These are phyloP conservation scores for Colletotrichum caudatum DNA, from an alignment of 2,329 filamentous ascomycete species.

Conservation along the genomic window DNA sequence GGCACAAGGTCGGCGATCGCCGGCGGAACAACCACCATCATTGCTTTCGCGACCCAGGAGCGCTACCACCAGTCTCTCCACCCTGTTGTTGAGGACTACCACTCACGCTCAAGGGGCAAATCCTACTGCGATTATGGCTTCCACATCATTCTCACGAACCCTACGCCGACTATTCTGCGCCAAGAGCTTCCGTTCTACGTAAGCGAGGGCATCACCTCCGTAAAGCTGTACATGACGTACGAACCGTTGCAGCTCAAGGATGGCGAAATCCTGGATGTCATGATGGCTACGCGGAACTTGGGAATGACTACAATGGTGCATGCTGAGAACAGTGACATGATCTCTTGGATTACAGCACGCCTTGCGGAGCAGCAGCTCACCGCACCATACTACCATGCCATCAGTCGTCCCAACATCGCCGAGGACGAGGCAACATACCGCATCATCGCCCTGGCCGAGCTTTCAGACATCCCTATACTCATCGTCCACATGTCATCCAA, in stretches of 20 bases:
- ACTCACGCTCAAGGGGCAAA: constrained; percentile 56
- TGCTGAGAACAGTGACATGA: constrained; percentile 65
- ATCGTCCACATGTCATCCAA: constrained; percentile 66
- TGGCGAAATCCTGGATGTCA: constrained; percentile 61
- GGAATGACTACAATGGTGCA: constrained; percentile 62
- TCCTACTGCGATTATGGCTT: constrained; percentile 69
- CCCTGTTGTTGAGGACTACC: constrained; percentile 60
- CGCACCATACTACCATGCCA: constrained; percentile 64
- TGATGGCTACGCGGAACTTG: constrained; percentile 56
- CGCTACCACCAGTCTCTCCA: constrained; percentile 59
- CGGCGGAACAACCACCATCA: constrained; percentile 69
- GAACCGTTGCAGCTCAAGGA: constrained; percentile 62
- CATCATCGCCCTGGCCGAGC: constrained; percentile 61
- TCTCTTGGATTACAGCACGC: constrained; percentile 65
- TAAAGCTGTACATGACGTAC: constrained; percentile 68
- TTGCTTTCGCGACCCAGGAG: constrained; percentile 68
- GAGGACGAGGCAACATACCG: constrained; percentile 66
- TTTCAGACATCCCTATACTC: constrained; percentile 64
- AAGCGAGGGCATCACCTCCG: constrained; percentile 57
- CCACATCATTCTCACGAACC: constrained; percentile 64
- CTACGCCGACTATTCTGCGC: constrained; percentile 54
- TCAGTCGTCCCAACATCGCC: constrained; percentile 61
- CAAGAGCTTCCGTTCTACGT: constrained; percentile 51
- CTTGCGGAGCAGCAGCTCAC: constrained; percentile 61
- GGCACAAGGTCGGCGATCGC: constrained; percentile 68